A percentile compares a stretch with the other conserved stretches of the same genome.
Conservation (phyloP, 345 rosid genomes). For the Gossypium australe region DNA sequence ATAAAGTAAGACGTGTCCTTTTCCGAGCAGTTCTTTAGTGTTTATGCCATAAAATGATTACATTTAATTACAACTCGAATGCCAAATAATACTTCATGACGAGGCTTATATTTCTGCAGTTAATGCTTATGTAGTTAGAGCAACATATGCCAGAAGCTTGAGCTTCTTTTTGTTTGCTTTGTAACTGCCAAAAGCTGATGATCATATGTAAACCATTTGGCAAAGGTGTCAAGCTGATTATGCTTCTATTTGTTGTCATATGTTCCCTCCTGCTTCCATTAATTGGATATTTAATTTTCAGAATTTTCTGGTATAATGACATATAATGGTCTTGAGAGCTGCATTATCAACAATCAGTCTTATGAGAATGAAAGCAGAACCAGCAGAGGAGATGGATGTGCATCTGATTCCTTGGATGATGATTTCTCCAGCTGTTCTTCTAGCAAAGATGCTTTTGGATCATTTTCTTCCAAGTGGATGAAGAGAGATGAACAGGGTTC, state of each 20-base stretch:
- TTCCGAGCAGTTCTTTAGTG: neutral
- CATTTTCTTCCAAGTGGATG: conserved; percentile 82
- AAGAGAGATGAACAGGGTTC: conserved; percentile 49
- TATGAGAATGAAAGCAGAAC: conserved; percentile 77
- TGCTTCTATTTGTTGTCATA: neutral
- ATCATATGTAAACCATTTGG: neutral
- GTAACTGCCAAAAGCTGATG: neutral
- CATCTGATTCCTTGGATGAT: conserved; percentile 72
- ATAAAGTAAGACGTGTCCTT: neutral
- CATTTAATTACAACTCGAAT: neutral
- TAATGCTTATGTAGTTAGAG: neutral
- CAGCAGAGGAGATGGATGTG: conserved; percentile 74
- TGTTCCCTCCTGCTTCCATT: neutral
- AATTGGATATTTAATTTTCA: neutral
- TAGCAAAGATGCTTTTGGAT: conserved; percentile 85
- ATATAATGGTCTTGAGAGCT: conserved; percentile 79
- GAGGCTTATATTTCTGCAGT: neutral
- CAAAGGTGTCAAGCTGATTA: conserved; percentile 3
- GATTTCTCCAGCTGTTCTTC: conserved; percentile 88
- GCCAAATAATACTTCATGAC: neutral
- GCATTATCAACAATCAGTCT: conserved; percentile 75
- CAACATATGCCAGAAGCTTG: neutral
- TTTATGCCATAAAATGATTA: conserved; percentile 5
- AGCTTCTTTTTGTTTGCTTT: neutral
- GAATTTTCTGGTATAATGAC: conserved; percentile 60